Evolutionary conservation across 805 yeast genomes (phyloP), one percentile per base, ranked within the genome.

Genomic region (Wickerhamiella hasegawae): DNA sequence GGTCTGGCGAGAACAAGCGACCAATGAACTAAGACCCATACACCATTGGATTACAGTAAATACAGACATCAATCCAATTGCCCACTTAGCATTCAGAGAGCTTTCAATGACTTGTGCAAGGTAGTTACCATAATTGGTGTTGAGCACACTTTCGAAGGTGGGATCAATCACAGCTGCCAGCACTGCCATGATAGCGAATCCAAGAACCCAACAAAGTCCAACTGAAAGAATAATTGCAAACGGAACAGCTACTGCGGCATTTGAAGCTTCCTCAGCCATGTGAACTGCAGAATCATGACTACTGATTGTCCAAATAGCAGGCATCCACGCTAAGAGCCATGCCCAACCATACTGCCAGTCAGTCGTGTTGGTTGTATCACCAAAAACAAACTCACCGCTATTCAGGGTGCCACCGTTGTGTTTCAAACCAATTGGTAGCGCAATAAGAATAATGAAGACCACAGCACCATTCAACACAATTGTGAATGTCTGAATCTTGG

Each of bases 1-100:
- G 14, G 76, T 66, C 32, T 73, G 79, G 47, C 82, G 62, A 10
- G 78, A 70, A 5, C 77, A 76, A 1, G 80, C 73, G 71, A 72
- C 65, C 48, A 76, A 64, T n/a, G 70, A 40, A 18, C 35, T 36
- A 38, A 32, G 41, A 36, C 35, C 47, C 36, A 37, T 37, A 36
- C 33, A 28, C 33, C 37, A 40, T 34, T 42, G 42, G 27, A 45
- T 33, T 17, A 40, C 29, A 18, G 44, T 35, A 32, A 43, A 22
- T 28, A 33, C 17, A 31, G 36, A 28, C 44, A 38, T 33, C 36
- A 40, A 12, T 36, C 40, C 39, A 37, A 47, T 22, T 32, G 44
- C 33, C 40, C 42, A 39, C 25, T 38, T 26, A 31, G 22, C n/a
- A 34, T 25, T 19, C 34, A 39, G 37, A 5, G 27, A 38, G 31